Percentiles rank a stretch among this genome's conserved stretches.
Evolutionary conservation across 306 rosid genomes (phyloP).

Genomic region (Lithocarpus polystachyus): DNA sequence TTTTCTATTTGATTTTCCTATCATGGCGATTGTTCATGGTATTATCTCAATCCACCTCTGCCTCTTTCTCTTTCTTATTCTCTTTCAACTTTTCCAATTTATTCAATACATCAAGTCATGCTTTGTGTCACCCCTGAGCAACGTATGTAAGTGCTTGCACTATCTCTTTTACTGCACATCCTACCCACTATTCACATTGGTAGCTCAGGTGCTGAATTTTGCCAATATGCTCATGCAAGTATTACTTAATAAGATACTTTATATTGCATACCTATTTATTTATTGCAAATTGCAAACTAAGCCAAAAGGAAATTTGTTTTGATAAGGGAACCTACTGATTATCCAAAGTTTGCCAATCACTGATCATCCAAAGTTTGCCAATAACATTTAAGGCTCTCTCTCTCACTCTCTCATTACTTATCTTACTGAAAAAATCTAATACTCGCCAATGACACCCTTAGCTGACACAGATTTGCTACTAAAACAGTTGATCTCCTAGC

Average conservation of each 20-base stretch:
- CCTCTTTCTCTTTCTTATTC: too few species aligned
- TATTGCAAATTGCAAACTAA: background rate
- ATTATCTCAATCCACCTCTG: too few species aligned
- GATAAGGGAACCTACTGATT: too few species aligned
- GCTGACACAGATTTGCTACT: conserved; percentile 76
- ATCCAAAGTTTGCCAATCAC: background rate
- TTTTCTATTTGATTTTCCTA: too few species aligned
- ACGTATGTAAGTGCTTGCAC: too few species aligned
- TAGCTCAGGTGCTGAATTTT: background rate
- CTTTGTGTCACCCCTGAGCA: too few species aligned
- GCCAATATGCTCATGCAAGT: background rate
- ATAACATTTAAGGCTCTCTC: background rate
- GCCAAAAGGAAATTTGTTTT: background rate
- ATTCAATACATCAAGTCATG: too few species aligned
- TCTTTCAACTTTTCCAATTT: too few species aligned
- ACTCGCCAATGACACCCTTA: conserved; percentile 8
- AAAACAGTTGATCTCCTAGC: conserved; percentile 93
- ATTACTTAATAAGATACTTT: background rate
- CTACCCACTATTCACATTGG: background rate
- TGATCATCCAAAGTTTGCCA: background rate
- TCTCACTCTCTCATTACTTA: background rate
- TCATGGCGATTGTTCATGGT: too few species aligned
- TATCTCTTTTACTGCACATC: conserved; percentile 5
- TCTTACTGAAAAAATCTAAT: background rate
- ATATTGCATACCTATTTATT: background rate